A percentile compares a stretch with the other conserved stretches of the same genome.
phyloP scores from a whole-genome alignment of 2,329 filamentous ascomycete species.

The Colletotrichum filicis region DNA sequence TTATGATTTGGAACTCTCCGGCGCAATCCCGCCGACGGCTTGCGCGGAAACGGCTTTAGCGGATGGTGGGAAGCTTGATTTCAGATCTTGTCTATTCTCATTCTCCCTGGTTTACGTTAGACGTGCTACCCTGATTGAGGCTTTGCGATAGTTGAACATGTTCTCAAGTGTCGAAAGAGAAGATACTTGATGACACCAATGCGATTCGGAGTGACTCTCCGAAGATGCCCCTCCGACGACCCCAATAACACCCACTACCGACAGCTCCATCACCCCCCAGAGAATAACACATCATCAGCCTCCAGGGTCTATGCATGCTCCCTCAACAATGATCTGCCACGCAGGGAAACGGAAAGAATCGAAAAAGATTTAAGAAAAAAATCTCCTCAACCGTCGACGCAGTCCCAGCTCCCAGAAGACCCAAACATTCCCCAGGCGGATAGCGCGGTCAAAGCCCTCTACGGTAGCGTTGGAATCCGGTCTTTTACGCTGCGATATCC shows the following conservation, averaged over 20 bases:
- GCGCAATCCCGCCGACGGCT: background rate
- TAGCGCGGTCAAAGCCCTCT: background rate
- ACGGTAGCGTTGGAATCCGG: background rate
- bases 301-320: conserved; percentile 27
- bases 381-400: background rate
- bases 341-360: background rate
- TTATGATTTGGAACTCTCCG: background rate
- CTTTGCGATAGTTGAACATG: background rate
- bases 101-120: background rate
- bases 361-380: too few species aligned
- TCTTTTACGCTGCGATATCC: background rate
- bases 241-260: conserved; percentile 6
- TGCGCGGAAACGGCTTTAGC: background rate
- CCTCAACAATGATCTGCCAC: background rate
- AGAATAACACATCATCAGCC: background rate
- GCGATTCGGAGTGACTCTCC: conserved; percentile 5
- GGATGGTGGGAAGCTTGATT: background rate
- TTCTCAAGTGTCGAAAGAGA: background rate
- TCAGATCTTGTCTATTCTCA: background rate
- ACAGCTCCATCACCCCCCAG: background rate
- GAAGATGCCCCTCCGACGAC: background rate
- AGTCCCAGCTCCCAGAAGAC: background rate
- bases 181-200: too few species aligned
- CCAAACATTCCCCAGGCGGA: background rate
- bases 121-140: background rate